Base-by-base conservation (phyloP, 2,329 filamentous ascomycete species). In the Aspergillus ustus region DNA sequence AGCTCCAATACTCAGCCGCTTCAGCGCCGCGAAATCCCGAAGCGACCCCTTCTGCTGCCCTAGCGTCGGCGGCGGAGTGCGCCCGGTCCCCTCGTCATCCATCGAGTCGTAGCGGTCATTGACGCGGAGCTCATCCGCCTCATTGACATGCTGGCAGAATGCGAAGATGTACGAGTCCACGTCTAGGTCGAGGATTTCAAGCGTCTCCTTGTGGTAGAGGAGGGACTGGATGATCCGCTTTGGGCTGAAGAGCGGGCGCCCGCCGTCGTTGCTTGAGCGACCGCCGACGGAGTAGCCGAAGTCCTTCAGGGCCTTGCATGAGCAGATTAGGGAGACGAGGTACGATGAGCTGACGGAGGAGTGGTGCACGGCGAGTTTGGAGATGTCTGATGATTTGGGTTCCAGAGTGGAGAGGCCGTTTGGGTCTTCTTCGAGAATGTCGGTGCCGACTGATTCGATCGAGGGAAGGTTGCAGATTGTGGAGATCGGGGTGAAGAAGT, bases 251-350 rank as follows among this genome's bases (percentile, higher is more conserved):
- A 15, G 11, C 9, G 34, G 34, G 34, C 15, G 15, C 9, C 34
- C 34, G 34, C 34, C 34, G 11, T 40, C 34, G 11, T 40, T 40
- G 11, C n/a, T 55, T 11, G 22, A 20, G 52, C 65, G 55, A 7
- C 66, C 67, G 20, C 66, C 67, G 1, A 66, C 62, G 6, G 61
- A 61, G 55, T 69, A 69, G 4, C 57, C 59, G 37, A 69, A 65
- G 44, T 66, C 63, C 29, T 22, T 59, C 28, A 69, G 34, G 0
- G 20, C 22, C 25, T 64, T 69, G 57, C 62, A 69, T 7, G 66
- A 63, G 20, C 44, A 59, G 13, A 69, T 58, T 7, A 68, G 5
- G 20, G 29, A 20, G 15, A 28, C 56, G 4, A 70, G 52, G 25
- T 60, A 67, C 1, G 37, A 40, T 1, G 61, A 59, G 9, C 11